Conservation (phyloP, 2,329 filamentous ascomycete genomes). For the Diaporthe amygdali region DNA sequence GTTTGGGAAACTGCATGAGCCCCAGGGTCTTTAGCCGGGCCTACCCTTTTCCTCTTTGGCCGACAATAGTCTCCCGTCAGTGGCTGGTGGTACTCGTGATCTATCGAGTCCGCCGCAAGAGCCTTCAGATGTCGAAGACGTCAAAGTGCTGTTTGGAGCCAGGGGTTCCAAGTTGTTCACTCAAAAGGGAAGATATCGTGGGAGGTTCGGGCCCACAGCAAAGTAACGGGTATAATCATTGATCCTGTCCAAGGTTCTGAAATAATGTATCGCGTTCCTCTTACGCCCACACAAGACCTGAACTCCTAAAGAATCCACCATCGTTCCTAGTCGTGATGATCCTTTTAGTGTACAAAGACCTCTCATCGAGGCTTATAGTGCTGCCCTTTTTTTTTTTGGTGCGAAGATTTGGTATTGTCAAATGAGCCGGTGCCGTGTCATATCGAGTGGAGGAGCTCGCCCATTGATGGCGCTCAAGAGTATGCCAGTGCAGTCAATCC, state of each 20-base stretch:
- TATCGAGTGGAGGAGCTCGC: not conserved
- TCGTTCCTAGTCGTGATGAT: not conserved
- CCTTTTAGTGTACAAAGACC: conserved; percentile 17
- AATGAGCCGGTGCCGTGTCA: not conserved
- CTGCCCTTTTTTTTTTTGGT: not conserved
- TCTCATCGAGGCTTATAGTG: not conserved
- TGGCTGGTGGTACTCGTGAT: not conserved
- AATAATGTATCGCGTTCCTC: conserved; percentile 10
- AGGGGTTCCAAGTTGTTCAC: not conserved
- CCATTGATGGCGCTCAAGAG: not conserved
- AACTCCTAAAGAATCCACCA: not conserved
- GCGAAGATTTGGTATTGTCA: not conserved
- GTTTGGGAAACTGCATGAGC: not conserved
- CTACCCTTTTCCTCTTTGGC: not conserved
- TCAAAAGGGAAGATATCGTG: not conserved
- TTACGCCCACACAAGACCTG: conserved; percentile 1
- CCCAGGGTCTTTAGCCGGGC: not conserved
- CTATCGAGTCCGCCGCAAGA: not conserved
- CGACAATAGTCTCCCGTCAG: not conserved
- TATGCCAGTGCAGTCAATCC: not conserved
- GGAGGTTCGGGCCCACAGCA: not conserved
- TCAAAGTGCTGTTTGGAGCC: not conserved
- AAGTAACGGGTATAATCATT: conserved; percentile 21
- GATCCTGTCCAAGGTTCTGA: conserved; percentile 14
- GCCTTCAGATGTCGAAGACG: not conserved